A percentile compares a stretch with the other conserved stretches of the same genome.
Conservation (phyloP, 176 grass and related monocot genomes). For the Alopecurus myosuroides region DNA sequence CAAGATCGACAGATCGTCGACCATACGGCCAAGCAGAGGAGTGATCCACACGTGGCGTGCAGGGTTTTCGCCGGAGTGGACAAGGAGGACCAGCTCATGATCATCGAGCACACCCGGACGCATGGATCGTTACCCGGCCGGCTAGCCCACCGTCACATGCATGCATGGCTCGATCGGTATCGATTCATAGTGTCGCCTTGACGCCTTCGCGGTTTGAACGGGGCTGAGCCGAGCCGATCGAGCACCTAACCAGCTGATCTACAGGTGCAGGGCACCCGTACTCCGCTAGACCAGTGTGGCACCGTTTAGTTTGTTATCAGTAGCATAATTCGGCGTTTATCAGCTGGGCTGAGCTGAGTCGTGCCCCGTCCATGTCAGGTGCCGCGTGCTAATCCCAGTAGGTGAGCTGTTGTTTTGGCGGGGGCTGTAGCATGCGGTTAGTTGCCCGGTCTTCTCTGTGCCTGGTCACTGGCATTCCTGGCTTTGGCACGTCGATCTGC, state of each 20-base stretch:
- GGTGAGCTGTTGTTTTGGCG: slow-evolving; percentile 34
- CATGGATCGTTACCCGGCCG: no score
- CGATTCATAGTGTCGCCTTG: not conserved
- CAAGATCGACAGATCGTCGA: not conserved
- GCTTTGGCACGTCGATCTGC: slow-evolving; percentile 12
- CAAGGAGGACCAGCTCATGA: not conserved
- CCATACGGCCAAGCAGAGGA: slow-evolving; percentile 6
- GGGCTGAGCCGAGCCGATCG: not conserved
- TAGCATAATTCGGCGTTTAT: not conserved
- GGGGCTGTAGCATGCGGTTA: not conserved
- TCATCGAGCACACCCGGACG: not conserved
- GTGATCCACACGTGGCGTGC: slow-evolving; percentile 18
- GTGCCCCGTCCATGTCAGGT: not conserved
- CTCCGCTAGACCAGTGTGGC: not conserved
- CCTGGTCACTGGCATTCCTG: not conserved
- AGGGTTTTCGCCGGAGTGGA: not conserved
- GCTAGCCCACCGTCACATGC: not conserved
- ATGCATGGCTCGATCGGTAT: not conserved
- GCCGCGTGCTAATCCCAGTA: slow-evolving; percentile 20
- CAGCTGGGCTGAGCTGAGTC: not conserved
- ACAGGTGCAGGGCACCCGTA: not conserved
- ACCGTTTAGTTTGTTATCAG: not conserved
- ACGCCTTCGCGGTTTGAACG: not conserved
- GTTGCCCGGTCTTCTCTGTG: slow-evolving; percentile 11
- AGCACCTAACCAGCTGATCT: not conserved